Base-by-base conservation (phyloP, 768 basidiomycete genomes). In the Agaricus subrufescens region DNA sequence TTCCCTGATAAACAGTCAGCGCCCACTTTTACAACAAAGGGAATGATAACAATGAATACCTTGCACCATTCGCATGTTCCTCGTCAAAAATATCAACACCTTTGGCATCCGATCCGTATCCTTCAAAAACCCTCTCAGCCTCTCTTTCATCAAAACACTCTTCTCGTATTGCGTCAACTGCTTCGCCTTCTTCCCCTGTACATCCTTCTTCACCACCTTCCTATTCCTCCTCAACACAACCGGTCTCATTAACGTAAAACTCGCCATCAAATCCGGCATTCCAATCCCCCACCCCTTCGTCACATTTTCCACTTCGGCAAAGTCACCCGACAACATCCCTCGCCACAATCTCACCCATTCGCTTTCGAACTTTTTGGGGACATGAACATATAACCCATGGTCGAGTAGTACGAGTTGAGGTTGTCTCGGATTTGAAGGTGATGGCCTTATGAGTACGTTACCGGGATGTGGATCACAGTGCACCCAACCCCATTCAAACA, bases 401-500 rank as follows among this genome's bases (percentile, higher is more conserved):
- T 98, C 95, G 62, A 98, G 83, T 11, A 97, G 75, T 31, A 97
- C 88, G 59, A 93, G 75, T 62, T 89, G 86, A 2, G 84, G 77
- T 4, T 67, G 62, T 7, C 61, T 62, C 0, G 76, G 78, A 19
- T 72, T 62, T 14, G 65, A 64, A 19, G 84, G 84, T 26, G 83
- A 70, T 1, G 81, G 82, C 7, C 80, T 89, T 62, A 87, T 82
- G 69, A 83, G 82, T 57, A 95, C 80, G 69, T 96, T 92, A 9
- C 89, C 88, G 2, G 86, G 86, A 60, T 89, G 83, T 0, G 83
- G 83, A 55, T 85, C 83, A 65, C 92, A 92, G 68, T 91, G 86
- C 3, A 94, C 87, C 79, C 86, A 94, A 10, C 94, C 93, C 89
- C 89, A 97, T 57, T 81, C 80, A 68, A 97, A 98, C 70, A 94